A percentile compares a stretch with the other conserved stretches of the same genome.
phyloP scores from a whole-genome alignment of 306 rosid genomes.

The Carpinus viminea region DNA sequence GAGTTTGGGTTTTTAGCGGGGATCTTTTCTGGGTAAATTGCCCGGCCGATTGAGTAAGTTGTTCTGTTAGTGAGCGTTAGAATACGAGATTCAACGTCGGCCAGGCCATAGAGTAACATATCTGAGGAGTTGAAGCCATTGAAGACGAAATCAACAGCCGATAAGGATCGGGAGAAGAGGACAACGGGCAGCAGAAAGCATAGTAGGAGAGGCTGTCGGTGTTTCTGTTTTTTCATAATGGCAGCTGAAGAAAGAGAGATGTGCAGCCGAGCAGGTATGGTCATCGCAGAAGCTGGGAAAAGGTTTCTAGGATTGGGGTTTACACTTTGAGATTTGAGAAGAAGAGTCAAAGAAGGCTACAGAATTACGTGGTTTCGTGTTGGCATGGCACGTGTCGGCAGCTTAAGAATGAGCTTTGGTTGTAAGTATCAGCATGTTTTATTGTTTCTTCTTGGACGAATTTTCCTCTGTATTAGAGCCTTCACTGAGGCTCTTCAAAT shows the following conservation, averaged over 20 bases:
- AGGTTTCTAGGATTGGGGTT: no score
- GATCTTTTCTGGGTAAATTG: conserved; percentile 49
- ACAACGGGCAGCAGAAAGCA: conserved; percentile 27
- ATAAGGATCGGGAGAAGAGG: conserved; percentile 21
- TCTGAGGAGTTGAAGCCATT: conserved; percentile 69
- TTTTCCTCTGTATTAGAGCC: no score
- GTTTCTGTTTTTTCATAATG: conserved; percentile 31
- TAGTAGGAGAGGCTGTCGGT: conserved; percentile 15
- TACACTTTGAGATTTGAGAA: no score
- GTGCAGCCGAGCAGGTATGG: no score
- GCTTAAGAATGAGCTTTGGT: no score
- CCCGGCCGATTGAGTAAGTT: conserved; percentile 68
- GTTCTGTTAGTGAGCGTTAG: conserved; percentile 65
- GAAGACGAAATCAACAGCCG: conserved; percentile 64
- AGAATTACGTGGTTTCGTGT: no score
- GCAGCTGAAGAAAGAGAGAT: background rate
- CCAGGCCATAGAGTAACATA: conserved; percentile 59
- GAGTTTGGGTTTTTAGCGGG: conserved; percentile 52
- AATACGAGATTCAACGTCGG: conserved; percentile 51
- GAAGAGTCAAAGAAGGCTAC: no score
- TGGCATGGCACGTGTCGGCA: no score
- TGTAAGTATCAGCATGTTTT: no score
- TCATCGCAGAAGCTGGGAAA: no score
- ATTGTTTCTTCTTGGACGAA: no score
- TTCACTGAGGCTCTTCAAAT: no score